Evolutionary conservation across 495 filamentous ascomycete species (phyloP).

Genomic region (Trichoderma reesei): DNA sequence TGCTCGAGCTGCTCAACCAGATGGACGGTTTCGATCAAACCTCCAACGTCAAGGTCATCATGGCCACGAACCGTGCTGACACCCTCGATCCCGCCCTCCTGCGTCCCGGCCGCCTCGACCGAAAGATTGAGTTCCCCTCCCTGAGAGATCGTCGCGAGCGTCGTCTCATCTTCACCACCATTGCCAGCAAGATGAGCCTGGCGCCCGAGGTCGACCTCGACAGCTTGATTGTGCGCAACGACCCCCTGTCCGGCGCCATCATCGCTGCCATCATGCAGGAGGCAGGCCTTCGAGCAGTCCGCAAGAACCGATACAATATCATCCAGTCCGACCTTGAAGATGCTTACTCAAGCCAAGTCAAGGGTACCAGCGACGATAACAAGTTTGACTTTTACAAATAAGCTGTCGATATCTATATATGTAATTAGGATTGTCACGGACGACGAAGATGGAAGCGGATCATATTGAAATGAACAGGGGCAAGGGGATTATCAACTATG

Average conservation of each 20-base stretch:
- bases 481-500: not conserved
- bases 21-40: conserved; percentile 99
- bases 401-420: not conserved
- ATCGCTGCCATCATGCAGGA: conserved; percentile 99
- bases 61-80: conserved; percentile 97
- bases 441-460: not conserved
- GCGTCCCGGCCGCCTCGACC: conserved; percentile 86
- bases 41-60: conserved; percentile 98
- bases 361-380: conserved; percentile 70
- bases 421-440: not conserved
- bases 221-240: conserved; percentile 89
- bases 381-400: conserved; percentile 66
- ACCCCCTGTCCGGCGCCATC: conserved; percentile 86
- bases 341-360: conserved; percentile 91
- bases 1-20: conserved; percentile 94
- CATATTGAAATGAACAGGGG: not conserved
- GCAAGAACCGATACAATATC: conserved; percentile 98
- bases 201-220: conserved; percentile 94
- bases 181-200: conserved; percentile 92
- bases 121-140: conserved; percentile 96
- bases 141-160: conserved; percentile 87
- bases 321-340: conserved; percentile 94
- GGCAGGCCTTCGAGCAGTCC: conserved; percentile 84
- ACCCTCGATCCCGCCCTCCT: conserved; percentile 91
- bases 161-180: conserved; percentile 90